A percentile compares a stretch with the other conserved stretches of the same genome.
Evolutionary conservation across 768 basidiomycete species (phyloP).

Genomic region (Cystobasidiopsis lactophilus): DNA sequence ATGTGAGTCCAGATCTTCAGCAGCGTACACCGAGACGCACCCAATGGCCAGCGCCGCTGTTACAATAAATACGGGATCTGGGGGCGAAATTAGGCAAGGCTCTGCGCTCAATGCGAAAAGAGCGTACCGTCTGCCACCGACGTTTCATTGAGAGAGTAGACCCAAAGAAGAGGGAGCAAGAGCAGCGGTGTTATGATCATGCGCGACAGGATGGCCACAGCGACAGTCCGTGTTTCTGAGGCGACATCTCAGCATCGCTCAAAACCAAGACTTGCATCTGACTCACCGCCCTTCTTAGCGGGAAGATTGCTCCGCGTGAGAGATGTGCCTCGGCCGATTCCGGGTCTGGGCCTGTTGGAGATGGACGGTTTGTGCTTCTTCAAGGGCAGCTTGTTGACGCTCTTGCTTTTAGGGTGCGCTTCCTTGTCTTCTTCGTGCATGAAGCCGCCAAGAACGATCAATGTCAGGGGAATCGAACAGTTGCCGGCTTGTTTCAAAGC

Average conservation of each 20-base stretch:
- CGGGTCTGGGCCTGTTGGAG: not conserved
- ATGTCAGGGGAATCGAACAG: slow-evolving; percentile 67
- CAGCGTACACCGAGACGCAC: slow-evolving; percentile 10
- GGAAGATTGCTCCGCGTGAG: not conserved
- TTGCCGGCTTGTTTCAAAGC: slow-evolving; percentile 46
- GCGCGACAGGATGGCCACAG: slow-evolving; percentile 57
- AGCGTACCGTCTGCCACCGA: slow-evolving; percentile 30
- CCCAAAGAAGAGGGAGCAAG: slow-evolving; percentile 51
- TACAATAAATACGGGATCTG: slow-evolving; percentile 71
- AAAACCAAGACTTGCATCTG: not conserved
- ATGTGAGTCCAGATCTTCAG: not conserved
- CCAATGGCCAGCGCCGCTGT: slow-evolving; percentile 55
- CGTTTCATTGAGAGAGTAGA: slow-evolving; percentile 32
- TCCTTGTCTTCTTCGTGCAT: slow-evolving; percentile 13
- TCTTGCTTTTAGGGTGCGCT: slow-evolving; percentile 2
- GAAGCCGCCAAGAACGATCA: slow-evolving; percentile 80
- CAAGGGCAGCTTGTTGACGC: slow-evolving; percentile 11
- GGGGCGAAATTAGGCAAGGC: no score
- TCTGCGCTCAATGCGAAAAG: no score
- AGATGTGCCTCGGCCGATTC: not conserved
- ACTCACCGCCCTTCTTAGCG: slow-evolving; percentile 2
- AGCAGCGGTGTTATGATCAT: slow-evolving; percentile 70
- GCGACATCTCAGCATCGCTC: not conserved
- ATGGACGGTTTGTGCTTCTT: not conserved
- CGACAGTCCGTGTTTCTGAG: slow-evolving; percentile 36